phyloP scores from a whole-genome alignment of 495 filamentous ascomycete species.

The Mycothermus thermophilus region DNA sequence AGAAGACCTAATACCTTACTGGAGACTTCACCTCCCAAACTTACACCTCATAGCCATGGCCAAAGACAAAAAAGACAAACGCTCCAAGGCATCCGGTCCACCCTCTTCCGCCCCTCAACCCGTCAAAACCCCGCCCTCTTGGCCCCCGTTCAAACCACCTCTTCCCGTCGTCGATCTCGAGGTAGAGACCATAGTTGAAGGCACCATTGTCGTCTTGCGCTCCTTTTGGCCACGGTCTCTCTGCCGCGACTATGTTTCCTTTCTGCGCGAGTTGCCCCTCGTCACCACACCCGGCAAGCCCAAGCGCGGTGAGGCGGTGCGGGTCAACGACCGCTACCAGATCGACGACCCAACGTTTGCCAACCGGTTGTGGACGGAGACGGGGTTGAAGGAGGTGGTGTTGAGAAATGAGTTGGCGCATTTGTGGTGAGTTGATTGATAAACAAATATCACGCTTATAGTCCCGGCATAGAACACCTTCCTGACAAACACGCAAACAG shows the following conservation, averaged over 20 bases:
- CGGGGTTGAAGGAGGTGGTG: conserved; percentile 41
- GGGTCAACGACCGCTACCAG: conserved; percentile 88
- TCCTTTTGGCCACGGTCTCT: conserved; percentile 68
- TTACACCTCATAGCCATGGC: conserved; percentile 9
- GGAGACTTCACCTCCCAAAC: background rate
- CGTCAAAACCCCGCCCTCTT: conserved; percentile 37
- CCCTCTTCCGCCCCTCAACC: background rate
- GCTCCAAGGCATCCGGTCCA: conserved; percentile 6
- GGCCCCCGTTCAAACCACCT: conserved; percentile 65
- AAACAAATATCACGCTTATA: background rate
- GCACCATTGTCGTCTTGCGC: conserved; percentile 62
- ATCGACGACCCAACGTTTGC: conserved; percentile 65
- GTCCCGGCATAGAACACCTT: no score
- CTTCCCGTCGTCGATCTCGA: conserved; percentile 55
- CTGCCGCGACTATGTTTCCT: conserved; percentile 69
- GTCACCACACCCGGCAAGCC: conserved; percentile 72
- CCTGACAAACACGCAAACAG: conserved; percentile 27
- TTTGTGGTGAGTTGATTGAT: conserved; percentile 17
- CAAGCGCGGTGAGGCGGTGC: conserved; percentile 69
- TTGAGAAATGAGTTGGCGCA: conserved; percentile 18
- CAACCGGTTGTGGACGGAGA: conserved; percentile 54
- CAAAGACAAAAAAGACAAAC: conserved; percentile 19
- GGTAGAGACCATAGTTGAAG: conserved; percentile 34
- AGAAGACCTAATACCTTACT: no score
- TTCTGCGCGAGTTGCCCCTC: conserved; percentile 60